Evolutionary conservation across 805 yeast genomes (phyloP), one percentile per base, ranked within the genome.

Genomic region (Candida bentonensis): DNA sequence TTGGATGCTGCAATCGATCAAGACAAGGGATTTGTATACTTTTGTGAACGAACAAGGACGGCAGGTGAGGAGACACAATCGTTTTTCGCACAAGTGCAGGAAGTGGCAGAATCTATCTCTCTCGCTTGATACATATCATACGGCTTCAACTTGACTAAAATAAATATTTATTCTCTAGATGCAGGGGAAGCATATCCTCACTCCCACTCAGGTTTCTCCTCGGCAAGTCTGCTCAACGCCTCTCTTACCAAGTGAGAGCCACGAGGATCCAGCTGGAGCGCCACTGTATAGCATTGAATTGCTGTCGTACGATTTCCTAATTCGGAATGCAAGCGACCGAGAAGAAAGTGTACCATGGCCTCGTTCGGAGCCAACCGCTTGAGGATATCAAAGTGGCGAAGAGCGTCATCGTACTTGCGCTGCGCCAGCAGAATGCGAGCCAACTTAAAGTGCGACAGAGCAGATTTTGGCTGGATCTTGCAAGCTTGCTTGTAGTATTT

Each of bases 211-310:
- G 9, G 23, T 17, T 22, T 26, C 1, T 41, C 34, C 17, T 30
- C 22, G 3, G 15, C 39, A 7, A n/a, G 11, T 26, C 30, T 9
- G n/a, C 84, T 95, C 64, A 88, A 69, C 0, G 95, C 94, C 47
- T 84, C 94, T 49, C 83, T 73, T 15, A 88, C 83, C 46, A 87
- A 66, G 58, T 84, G 94, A 42, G 82, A 76, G 0, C 95, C 95
- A 57, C 87, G 86, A 4, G 97, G 96, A 61, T 89, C 97, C 50
- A 89, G 68, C 55, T 85, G 84, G 63, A 86, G 68, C 0, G 98
- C 96, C 39, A 80, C 73, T 0, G 97, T 89, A 52, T 84, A 85
- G 54, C 84, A 89, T 51, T 76, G 77, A 22, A 89, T 73, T 1
- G 98, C 97, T 50, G 73, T 78, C 52, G 74, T 76, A 53, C 78